Conservation (phyloP, 495 filamentous ascomycete genomes). For the Penicillium desertorum region DNA sequence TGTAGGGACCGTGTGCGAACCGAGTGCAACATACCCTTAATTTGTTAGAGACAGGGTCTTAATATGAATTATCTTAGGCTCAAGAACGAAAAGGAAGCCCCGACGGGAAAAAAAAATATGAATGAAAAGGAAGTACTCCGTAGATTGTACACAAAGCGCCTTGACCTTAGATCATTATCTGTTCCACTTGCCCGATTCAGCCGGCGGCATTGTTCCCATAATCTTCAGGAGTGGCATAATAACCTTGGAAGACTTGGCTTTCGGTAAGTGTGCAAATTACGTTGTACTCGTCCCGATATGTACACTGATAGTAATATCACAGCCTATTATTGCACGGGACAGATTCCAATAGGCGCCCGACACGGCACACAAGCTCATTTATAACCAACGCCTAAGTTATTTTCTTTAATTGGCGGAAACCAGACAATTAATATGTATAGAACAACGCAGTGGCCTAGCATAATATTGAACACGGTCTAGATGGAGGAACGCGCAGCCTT, state of each 20-base stretch:
- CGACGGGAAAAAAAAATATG: neutral
- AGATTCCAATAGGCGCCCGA: conserved; percentile 18
- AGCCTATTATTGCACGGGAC: neutral
- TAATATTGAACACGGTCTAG: conserved; percentile 3
- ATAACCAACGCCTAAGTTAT: neutral
- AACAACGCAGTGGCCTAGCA: conserved; percentile 12
- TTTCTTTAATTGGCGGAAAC: neutral
- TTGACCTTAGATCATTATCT: conserved; percentile 3
- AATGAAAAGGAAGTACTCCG: neutral
- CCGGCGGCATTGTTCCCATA: neutral
- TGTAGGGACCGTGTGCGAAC: conserved; percentile 1
- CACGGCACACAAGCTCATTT: conserved; percentile 20
- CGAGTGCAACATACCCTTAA: neutral
- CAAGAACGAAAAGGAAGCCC: neutral
- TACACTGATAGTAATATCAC: conserved; percentile 8
- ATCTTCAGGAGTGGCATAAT: conserved; percentile 6
- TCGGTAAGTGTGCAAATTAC: neutral
- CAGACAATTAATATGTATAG: neutral
- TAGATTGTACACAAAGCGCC: neutral
- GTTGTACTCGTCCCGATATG: neutral
- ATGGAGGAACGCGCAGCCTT: conserved; percentile 11
- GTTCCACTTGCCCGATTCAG: conserved; percentile 11
- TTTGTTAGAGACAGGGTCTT: neutral
- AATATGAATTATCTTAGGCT: neutral
- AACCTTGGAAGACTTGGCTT: conserved; percentile 1